Evolutionary conservation across 2,329 filamentous ascomycete species (phyloP).

Genomic region (Ophiobolus disseminans): DNA sequence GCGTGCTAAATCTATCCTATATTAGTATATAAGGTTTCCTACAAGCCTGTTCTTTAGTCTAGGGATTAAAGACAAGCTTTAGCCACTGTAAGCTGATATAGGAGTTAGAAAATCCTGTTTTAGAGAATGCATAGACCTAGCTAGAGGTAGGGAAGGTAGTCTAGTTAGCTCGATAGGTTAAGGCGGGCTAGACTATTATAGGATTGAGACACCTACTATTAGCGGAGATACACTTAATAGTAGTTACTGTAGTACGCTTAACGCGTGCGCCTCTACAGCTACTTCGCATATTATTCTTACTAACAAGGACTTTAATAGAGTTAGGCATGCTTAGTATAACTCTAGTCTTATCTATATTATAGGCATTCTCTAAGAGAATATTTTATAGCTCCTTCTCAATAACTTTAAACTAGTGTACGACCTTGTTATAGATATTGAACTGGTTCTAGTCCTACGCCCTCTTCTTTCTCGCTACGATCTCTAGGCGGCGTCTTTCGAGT

Average conservation of each 20-base stretch:
- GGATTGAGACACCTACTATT: slow-evolving; percentile 24
- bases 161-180: slow-evolving; percentile 11
- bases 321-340: slow-evolving; percentile 18
- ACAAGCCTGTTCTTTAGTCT: background rate
- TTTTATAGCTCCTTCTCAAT: slow-evolving; percentile 9
- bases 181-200: slow-evolving; percentile 23
- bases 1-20: no score
- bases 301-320: slow-evolving; percentile 15
- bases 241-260: slow-evolving; percentile 22
- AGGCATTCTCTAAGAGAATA: slow-evolving; percentile 4
- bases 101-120: background rate
- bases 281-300: slow-evolving; percentile 16
- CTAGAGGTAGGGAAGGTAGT: background rate
- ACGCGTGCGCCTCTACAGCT: slow-evolving; percentile 19
- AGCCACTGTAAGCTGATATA: background rate
- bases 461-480: slow-evolving; percentile 18
- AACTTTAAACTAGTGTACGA: slow-evolving; percentile 29
- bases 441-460: slow-evolving; percentile 30
- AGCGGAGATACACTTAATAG: slow-evolving; percentile 17
- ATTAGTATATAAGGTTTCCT: background rate
- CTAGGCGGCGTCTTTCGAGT: slow-evolving; percentile 22
- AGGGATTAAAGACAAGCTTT: background rate
- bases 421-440: slow-evolving; percentile 28
- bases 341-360: slow-evolving; percentile 6
- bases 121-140: background rate